Evolutionary conservation across 306 rosid species (phyloP), one percentile per base, ranked within the genome.

Genomic region (Vachellia collinsii): DNA sequence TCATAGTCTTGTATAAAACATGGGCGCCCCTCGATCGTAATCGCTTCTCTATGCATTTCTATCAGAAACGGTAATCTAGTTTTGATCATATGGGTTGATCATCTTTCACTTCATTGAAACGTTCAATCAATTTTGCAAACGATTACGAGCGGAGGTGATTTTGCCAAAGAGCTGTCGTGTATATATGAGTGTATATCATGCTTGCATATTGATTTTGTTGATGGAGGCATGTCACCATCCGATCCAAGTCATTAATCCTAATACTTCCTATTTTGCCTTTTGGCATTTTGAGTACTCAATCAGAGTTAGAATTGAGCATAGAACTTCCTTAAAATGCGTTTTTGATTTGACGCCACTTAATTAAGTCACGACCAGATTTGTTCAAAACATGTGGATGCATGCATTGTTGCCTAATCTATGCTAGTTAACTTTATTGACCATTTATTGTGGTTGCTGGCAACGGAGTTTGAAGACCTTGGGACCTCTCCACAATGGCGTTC

Each of bases 81-180:
- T 63, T 25, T 6, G 37, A 4, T 37, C 47, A 59, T 36, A 79
- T 2, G 39, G 50, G 44, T 34, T 72, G 63, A 72, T 19, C 47
- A 51, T 8, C 29, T 29, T 4, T 44, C 19, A 8, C 8, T 44
- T 82, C 70, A 46, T 43, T 54, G 36, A 9, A 50, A 44, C 37
- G 9, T 70, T 69, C 64, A 8, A 4, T 77, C 64, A 74, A 80
- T 83, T 86, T 80, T 74, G 62, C 17, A n/a, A 58, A 70, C 59
- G 74, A 23, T 66, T 51, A 0, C 66, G 65, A 71, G 79, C 41
- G 72, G 70, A 36, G 1, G 65, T 72, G 23, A 5, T 53, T 70
- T 54, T 48, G n/a, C 48, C 56, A 11, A 43, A n/a, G 11, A 70
- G 74, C 46, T n/a, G n/a, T 1, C 38, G 38, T 70, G n/a, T 10